phyloP scores from a whole-genome alignment of 1,284 basidiomycete species.

The Cryptococcus wingfieldii region DNA sequence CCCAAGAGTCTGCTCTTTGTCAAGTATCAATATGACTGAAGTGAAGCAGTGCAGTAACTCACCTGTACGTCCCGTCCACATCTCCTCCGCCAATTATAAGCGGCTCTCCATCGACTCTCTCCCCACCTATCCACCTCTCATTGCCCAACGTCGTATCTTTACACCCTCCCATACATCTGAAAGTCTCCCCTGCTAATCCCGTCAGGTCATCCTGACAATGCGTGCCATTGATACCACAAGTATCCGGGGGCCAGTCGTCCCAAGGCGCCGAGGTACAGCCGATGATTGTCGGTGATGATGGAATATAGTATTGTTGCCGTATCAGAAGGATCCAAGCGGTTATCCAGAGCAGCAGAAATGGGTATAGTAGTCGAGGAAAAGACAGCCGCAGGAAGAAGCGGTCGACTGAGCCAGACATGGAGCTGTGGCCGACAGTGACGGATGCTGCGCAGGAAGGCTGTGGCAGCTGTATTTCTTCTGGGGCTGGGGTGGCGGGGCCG shows the following conservation, averaged over 20 bases:
- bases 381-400: not conserved
- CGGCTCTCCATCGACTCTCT: conserved; percentile 28
- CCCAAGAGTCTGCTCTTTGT: conserved; percentile 44
- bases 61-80: conserved; percentile 31
- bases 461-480: not conserved
- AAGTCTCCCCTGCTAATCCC: conserved; percentile 9
- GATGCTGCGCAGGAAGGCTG: conserved; percentile 3
- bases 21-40: not conserved
- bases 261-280: conserved; percentile 32
- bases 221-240: conserved; percentile 33
- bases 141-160: conserved; percentile 33
- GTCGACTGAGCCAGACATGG: conserved; percentile 1
- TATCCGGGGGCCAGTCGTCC: conserved; percentile 41
- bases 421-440: not conserved
- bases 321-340: conserved; percentile 33
- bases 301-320: conserved; percentile 36
- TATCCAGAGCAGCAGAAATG: conserved; percentile 31
- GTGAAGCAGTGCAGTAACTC: conserved; percentile 4
- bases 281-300: conserved; percentile 20
- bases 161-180: conserved; percentile 43
- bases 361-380: conserved; percentile 12
- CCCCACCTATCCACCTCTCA: conserved; percentile 36
- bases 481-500: conserved; percentile 1
- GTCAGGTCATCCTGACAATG: conserved; percentile 23
- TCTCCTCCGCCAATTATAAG: conserved; percentile 39